Evolutionary conservation across 2,329 filamentous ascomycete genomes (phyloP), one percentile per base, ranked within the genome.

Genomic region (Aspergillus latus): DNA sequence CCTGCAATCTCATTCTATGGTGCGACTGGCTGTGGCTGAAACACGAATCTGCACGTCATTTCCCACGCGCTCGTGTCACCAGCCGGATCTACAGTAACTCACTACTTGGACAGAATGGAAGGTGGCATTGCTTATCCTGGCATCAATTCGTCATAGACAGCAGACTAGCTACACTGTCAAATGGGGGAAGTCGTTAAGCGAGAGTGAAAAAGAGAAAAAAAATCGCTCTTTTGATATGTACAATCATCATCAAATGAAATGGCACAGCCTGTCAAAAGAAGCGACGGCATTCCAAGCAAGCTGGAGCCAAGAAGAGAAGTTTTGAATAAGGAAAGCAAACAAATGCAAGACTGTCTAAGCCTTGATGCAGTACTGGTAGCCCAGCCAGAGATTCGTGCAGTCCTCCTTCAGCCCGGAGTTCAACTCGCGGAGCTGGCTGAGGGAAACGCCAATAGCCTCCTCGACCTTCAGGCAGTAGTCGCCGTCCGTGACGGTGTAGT

Each of bases 301-400:
- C 10, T n/a, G 49, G 34, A 45, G 26, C 21, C 21, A 45, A 45
- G 15, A 49, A 43, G 29, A 28, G 11, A 16, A 51, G 16, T 21
- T 21, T 21, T 21, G 47, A 34, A 26, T 37, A 15, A 48, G 16
- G 21, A 48, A 49, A 52, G 42, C 49, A 48, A 48, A 21, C 16
- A 21, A 21, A 21, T 21, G 42, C 34, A 34, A 34, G 39, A 26
- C 16, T 47, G 42, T 11, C 29, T 49, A 57, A 39, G 54, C 54
- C 49, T 57, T 52, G 37, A 68, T 55, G 58, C 67, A 69, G 51
- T 69, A 69, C 57, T 65, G 59, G 57, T 69, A 69, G 57, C 67
- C 70, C 26, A 64, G 61, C 61, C 68, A 66, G 30, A 72, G 61
- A 58, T 72, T 70, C 1, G 62, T 57, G 61, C 70, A 72, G 13